Percentiles rank a stretch among this genome's conserved stretches.
Conservation (phyloP, 1,139 yeast genomes). For the Casaregolazyma lundiana region DNA sequence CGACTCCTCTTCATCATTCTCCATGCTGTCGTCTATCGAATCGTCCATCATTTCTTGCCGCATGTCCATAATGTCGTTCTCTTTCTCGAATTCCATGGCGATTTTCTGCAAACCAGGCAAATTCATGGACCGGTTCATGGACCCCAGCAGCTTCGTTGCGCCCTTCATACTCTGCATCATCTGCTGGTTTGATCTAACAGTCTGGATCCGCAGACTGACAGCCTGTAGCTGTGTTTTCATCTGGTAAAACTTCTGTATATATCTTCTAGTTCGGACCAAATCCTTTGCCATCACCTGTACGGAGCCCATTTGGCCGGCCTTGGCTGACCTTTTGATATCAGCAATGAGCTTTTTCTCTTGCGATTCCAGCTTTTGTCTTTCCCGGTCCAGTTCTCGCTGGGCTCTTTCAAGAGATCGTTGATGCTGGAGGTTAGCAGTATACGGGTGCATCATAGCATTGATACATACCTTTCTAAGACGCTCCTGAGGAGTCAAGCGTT, state of each 20-base stretch:
- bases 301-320: slow-evolving; percentile 80
- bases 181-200: slow-evolving; percentile 89
- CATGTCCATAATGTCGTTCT: slow-evolving; percentile 96
- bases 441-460: neutral
- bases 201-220: slow-evolving; percentile 80
- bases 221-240: slow-evolving; percentile 97
- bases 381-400: slow-evolving; percentile 87
- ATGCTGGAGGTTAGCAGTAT: slow-evolving; percentile 40
- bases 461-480: slow-evolving; percentile 62
- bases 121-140: slow-evolving; percentile 88
- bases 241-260: slow-evolving; percentile 80
- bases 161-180: slow-evolving; percentile 95
- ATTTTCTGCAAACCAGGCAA: slow-evolving; percentile 83
- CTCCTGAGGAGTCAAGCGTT: slow-evolving; percentile 90
- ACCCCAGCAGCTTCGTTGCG: slow-evolving; percentile 77
- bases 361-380: slow-evolving; percentile 73
- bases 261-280: slow-evolving; percentile 74
- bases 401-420: slow-evolving; percentile 93
- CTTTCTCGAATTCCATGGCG: slow-evolving; percentile 92
- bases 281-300: slow-evolving; percentile 96
- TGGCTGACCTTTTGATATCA: slow-evolving; percentile 89
- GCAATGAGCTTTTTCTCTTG: slow-evolving; percentile 84
- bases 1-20: slow-evolving; percentile 72
- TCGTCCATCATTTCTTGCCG: slow-evolving; percentile 99
- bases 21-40: slow-evolving; percentile 94